These are phyloP conservation scores for Stemphylium vesicarium DNA, from an alignment of 2,329 filamentous ascomycete species.

Conservation along the genomic window DNA sequence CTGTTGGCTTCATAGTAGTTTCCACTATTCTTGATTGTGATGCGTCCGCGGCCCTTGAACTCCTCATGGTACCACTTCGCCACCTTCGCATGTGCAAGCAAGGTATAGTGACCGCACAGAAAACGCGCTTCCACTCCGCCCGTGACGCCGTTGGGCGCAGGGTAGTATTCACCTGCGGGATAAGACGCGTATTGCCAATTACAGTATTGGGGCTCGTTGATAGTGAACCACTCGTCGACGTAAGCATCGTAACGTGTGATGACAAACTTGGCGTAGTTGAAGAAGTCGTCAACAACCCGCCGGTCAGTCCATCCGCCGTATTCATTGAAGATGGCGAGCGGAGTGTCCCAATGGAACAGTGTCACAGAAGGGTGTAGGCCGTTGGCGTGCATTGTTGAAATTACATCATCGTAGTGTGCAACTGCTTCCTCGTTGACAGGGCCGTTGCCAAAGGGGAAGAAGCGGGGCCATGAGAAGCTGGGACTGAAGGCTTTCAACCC, in stretches of 20 bases:
- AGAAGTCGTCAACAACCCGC: slow-evolving; percentile 51
- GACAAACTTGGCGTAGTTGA: slow-evolving; percentile 53
- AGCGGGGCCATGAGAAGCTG: slow-evolving; percentile 49
- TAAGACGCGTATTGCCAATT: slow-evolving; percentile 57
- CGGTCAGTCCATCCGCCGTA: slow-evolving; percentile 51
- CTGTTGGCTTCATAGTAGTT: slow-evolving; percentile 52
- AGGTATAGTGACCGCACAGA: slow-evolving; percentile 53
- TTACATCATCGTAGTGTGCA: slow-evolving; percentile 50
- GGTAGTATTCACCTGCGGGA: slow-evolving; percentile 54
- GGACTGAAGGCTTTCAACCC: slow-evolving; percentile 42
- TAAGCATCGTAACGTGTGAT: slow-evolving; percentile 50
- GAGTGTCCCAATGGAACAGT: slow-evolving; percentile 54
- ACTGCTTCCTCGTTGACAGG: slow-evolving; percentile 47
- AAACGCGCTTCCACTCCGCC: slow-evolving; percentile 51
- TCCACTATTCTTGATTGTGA: slow-evolving; percentile 54
- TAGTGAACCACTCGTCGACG: slow-evolving; percentile 51
- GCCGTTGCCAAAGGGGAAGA: slow-evolving; percentile 49
- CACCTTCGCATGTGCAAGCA: slow-evolving; percentile 53
- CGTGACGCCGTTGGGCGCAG: slow-evolving; percentile 52
- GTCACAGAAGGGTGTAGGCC: slow-evolving; percentile 47
- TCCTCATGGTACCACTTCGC: slow-evolving; percentile 56
- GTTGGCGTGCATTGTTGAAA: slow-evolving; percentile 44
- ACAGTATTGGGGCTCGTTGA: slow-evolving; percentile 55
- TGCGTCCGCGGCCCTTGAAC: slow-evolving; percentile 51
- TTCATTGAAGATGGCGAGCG: slow-evolving; percentile 50